Evolutionary conservation across 2,329 filamentous ascomycete species (phyloP), one percentile per base, ranked within the genome.

Genomic region (Knufia fluminis): DNA sequence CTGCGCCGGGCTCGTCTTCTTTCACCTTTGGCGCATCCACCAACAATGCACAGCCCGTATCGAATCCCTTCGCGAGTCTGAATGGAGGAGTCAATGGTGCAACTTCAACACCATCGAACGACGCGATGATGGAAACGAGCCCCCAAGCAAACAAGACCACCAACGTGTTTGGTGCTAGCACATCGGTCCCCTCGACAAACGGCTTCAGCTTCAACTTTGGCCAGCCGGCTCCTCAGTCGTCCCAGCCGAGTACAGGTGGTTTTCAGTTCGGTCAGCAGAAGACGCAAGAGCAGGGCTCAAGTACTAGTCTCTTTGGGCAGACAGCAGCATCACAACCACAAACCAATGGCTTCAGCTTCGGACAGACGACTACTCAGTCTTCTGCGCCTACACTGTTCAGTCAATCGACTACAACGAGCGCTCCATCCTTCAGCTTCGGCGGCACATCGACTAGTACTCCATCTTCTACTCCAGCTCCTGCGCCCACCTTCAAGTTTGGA

Each of bases 191-290:
- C 17, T 24, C 31, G 26, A 49, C 54, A 23, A 48, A 48, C 22
- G 49, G 44, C 4, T 57, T 56, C 39, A 53, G 46, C n/a, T 58
- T 58, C 50, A 53, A 46, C n/a, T 58, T 58, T 51, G 52, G 52
- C 17, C 53, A 57, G 26, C 28, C 53, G 16, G 20, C 20, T 16
- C 12, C 6, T 17, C 17, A 50, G 22, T 47, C 52, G 42, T 50
- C 51, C 16, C 49, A 54, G 46, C 52, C 53, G 16, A 46, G 43
- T 26, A 50, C 48, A 31, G 31, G 45, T 9, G 35, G 51, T 53
- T 41, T 53, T 51, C 26, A 42, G 39, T 48, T 48, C 19, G 33
- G 33, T 17, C 45, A 48, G 45, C n/a, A 23, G 19, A 43, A 43
- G 22, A n/a, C 43, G 4, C 31, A 49, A 42, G 38, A 38, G 45